A percentile compares a stretch with the other conserved stretches of the same genome.
Evolutionary conservation across 1,139 yeast species (phyloP).

Genomic region (Kluyveromyces marxianus): DNA sequence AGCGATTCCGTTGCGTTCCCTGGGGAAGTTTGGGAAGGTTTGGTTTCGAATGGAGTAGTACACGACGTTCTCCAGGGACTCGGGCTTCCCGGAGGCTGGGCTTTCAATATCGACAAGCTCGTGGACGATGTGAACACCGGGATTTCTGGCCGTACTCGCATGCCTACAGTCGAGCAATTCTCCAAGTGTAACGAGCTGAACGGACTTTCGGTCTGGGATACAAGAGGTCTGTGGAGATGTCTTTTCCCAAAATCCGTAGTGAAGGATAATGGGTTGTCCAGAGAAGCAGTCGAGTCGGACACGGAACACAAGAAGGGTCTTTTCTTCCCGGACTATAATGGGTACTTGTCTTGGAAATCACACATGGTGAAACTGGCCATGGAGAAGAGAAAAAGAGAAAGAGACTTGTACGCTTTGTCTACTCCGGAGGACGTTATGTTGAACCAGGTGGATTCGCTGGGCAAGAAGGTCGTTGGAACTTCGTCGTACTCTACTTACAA

Average conservation of each 20-base stretch:
- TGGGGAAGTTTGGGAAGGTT: conserved; percentile 12
- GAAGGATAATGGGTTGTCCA: conserved; percentile 36
- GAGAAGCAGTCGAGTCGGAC: conserved; percentile 42
- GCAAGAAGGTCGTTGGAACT: conserved; percentile 42
- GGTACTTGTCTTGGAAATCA: conserved; percentile 57
- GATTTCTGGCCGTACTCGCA: conserved; percentile 50
- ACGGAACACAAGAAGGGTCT: conserved; percentile 33
- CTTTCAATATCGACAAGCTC: conserved; percentile 13
- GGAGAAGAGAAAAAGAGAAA: conserved; percentile 24
- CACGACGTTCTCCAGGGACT: conserved; percentile 16
- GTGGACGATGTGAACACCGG: conserved; percentile 18
- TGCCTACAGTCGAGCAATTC: conserved; percentile 57
- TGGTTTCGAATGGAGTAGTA: conserved; percentile 14
- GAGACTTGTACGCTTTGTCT: conserved; percentile 12
- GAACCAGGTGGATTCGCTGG: conserved; percentile 14
- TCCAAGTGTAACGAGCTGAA: conserved; percentile 52
- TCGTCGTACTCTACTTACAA: conserved; percentile 40
- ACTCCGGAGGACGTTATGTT: conserved; percentile 31
- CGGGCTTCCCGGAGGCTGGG: conserved; percentile 19
- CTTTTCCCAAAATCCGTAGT: conserved; percentile 58
- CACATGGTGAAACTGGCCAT: conserved; percentile 40
- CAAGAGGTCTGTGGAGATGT: conserved; percentile 80
- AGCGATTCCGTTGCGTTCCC: conserved; percentile 12
- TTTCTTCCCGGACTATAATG: conserved; percentile 58
- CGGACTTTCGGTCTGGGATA: conserved; percentile 75